Evolutionary conservation across 495 filamentous ascomycete species (phyloP), one percentile per base, ranked within the genome.

Genomic region (Penicillium egyptiacum): DNA sequence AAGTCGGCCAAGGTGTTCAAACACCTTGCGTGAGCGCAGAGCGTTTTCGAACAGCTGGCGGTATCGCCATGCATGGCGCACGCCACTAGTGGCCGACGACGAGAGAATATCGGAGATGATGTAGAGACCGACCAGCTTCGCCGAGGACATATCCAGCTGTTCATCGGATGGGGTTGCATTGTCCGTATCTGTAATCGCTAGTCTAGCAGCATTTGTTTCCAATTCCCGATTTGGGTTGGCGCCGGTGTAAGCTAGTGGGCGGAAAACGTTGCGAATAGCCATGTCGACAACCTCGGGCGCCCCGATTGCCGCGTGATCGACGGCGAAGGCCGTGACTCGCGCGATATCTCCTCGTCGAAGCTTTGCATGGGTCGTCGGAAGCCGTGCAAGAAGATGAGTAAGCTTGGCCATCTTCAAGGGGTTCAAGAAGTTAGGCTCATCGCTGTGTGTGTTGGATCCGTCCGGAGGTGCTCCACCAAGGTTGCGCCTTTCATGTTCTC

Each of bases 41-140:
- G 87, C 84, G 0, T 77, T 73, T 70, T 96, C 95, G 60, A 98
- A 94, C 20, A 94, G 76, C 64, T 89, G 86, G 19, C 93, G 83
- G 64, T 94, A 98, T 41, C 91, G 86, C 91, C 91, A 98, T 5
- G 91, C 90, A 66, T 93, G 88, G 1, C 90, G 82, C 33, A 96
- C 88, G 0, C 91, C 90, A 59, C 85, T 87, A 1, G 88, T 91
- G 1, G 89, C 87, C 4, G 89, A 91, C 3, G 91, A 88, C 1
- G 88, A 91, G 28, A 96, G 82, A 52, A 97, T 89, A 69, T 98
- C 95, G 49, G 87, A 91, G 50, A 96, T 84, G 14, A 95, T 72
- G 63, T 94, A 96, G 12, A 98, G 80, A 10, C 83, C 94, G 33
- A 96, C 85, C 0, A 97, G 78, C 56, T 86, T 90, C 3, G 92